Percentiles rank a stretch among this genome's conserved stretches.
Conservation (phyloP, 2,329 filamentous ascomycete genomes). For the Fusarium siculi region DNA sequence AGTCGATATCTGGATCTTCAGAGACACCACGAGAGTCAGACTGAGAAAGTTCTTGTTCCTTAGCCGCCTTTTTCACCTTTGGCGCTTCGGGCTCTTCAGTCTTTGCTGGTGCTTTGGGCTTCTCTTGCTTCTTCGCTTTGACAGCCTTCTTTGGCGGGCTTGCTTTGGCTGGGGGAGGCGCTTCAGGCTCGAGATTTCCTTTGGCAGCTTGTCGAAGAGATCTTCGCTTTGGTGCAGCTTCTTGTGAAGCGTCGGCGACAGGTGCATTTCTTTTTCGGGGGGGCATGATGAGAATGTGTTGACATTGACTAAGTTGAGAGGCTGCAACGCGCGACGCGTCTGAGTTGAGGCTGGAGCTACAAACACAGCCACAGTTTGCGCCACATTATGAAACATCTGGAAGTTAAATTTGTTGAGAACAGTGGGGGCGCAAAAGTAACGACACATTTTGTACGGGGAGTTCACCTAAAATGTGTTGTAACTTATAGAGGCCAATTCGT, state of each 20-base stretch:
- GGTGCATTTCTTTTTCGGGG: constrained; percentile 27
- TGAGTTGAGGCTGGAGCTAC: not conserved
- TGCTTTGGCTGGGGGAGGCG: not conserved
- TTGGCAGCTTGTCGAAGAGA: constrained; percentile 33
- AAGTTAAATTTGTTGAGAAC: too few species aligned
- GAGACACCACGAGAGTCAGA: constrained; percentile 24
- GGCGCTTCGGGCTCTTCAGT: fast-evolving
- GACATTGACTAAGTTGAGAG: not conserved
- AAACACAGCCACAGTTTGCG: not conserved
- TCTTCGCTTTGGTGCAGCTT: constrained; percentile 20
- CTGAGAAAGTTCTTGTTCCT: not conserved
- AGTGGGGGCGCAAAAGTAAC: too few species aligned
- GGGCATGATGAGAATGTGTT: constrained; percentile 18
- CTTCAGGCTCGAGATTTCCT: not conserved
- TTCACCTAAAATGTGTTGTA: too few species aligned
- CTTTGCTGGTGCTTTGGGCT: not conserved
- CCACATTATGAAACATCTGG: not conserved
- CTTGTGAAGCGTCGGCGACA: not conserved
- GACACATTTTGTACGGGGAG: too few species aligned
- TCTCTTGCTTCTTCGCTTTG: constrained; percentile 14
- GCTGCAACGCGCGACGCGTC: constrained; percentile 9
- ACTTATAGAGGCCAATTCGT: too few species aligned
- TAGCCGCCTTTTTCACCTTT: not conserved
- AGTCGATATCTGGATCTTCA: constrained; percentile 46
- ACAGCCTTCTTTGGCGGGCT: not conserved